Conservation (phyloP, 2,329 filamentous ascomycete species). For the Elsinoe fawcettii region DNA sequence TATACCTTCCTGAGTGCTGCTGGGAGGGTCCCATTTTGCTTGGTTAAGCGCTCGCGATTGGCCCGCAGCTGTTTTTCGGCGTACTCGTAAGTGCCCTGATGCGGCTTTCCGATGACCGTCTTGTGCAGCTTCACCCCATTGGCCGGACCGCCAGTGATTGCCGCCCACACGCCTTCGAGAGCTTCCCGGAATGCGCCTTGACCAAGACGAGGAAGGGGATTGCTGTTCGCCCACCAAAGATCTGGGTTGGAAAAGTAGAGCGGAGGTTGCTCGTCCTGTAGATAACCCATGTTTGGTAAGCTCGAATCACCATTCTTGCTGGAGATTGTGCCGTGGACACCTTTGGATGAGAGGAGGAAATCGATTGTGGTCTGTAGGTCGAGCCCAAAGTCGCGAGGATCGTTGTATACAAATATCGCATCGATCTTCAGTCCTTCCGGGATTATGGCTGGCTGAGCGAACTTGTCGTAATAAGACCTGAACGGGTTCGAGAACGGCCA, state of each 20-base stretch:
- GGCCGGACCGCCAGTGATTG: constrained; percentile 53
- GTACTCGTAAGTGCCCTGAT: constrained; percentile 68
- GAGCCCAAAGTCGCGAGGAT: constrained; percentile 91
- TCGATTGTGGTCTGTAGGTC: constrained; percentile 81
- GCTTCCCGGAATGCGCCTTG: constrained; percentile 86
- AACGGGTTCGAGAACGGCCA: constrained; percentile 76
- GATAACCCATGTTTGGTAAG: constrained; percentile 69
- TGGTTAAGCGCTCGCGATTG: constrained; percentile 48
- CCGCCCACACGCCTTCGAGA: constrained; percentile 69
- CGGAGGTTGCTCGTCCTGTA: constrained; percentile 68
- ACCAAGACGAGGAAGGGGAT: constrained; percentile 77
- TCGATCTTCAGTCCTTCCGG: constrained; percentile 62
- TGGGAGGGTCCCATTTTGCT: constrained; percentile 21
- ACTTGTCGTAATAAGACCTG: constrained; percentile 51
- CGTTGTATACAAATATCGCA: constrained; percentile 89
- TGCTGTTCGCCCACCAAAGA: constrained; percentile 77
- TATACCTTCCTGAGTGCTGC: constrained; percentile 65
- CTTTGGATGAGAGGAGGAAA: constrained; percentile 68
- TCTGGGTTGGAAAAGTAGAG: constrained; percentile 89
- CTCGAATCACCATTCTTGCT: constrained; percentile 57
- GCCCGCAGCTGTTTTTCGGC: constrained; percentile 65
- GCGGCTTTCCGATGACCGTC: constrained; percentile 76
- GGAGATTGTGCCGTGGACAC: constrained; percentile 74
- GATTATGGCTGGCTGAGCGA: constrained; percentile 49
- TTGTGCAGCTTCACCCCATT: constrained; percentile 47